Conservation (phyloP, 495 filamentous ascomycete genomes). For the Podospora anserina region DNA sequence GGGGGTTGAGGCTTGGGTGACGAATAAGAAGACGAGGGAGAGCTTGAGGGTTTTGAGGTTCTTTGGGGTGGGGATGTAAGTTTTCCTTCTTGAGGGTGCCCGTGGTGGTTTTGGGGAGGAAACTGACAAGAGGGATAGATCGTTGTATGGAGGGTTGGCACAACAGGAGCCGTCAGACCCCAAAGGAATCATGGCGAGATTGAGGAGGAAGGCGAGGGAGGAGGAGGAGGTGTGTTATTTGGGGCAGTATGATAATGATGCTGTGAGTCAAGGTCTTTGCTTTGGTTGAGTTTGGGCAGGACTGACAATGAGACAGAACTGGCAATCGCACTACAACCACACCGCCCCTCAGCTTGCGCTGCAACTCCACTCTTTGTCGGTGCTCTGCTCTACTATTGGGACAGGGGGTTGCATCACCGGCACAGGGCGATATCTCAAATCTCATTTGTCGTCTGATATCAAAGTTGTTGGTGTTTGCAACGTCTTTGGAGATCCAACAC, state of each 20-base stretch:
- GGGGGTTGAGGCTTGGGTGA: constrained; percentile 55
- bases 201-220: constrained; percentile 40
- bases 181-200: constrained; percentile 51
- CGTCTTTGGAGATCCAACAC: constrained; percentile 53
- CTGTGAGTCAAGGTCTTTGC: constrained; percentile 25
- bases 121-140: constrained; percentile 22
- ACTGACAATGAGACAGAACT: constrained; percentile 40
- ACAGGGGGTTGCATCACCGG: constrained; percentile 53
- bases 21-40: constrained; percentile 57
- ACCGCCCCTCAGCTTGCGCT: constrained; percentile 57
- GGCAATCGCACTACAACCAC: constrained; percentile 58
- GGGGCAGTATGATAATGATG: constrained; percentile 58
- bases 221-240: constrained; percentile 49
- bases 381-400: constrained; percentile 58
- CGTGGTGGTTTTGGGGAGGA: background rate
- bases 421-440: constrained; percentile 52
- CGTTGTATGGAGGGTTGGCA: constrained; percentile 55
- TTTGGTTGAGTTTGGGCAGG: background rate
- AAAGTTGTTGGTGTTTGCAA: constrained; percentile 52
- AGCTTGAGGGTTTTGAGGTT: constrained; percentile 56
- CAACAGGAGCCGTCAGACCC: constrained; percentile 56
- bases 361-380: constrained; percentile 56
- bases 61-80: constrained; percentile 55
- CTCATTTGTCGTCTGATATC: constrained; percentile 30
- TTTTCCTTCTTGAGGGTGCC: background rate